These are phyloP conservation scores for Passalora sequoiae DNA, from an alignment of 2,329 filamentous ascomycete species.

Conservation along the genomic window DNA sequence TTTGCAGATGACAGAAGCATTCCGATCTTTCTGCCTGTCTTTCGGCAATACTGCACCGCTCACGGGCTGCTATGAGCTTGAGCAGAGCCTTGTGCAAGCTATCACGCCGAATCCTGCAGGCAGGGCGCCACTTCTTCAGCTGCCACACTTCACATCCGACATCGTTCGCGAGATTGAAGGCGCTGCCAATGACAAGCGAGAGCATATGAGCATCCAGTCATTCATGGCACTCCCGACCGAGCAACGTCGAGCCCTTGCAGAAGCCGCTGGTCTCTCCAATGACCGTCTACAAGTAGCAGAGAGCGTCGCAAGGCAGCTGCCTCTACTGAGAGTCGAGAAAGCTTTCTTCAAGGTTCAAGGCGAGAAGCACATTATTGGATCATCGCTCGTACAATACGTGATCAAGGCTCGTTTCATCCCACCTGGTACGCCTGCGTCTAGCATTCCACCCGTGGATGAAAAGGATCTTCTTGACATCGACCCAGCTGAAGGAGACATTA, in stretches of 20 bases:
- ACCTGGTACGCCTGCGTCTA: conserved; percentile 61
- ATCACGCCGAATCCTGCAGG: conserved; percentile 66
- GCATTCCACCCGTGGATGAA: conserved; percentile 69
- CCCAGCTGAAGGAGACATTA: conserved; percentile 84
- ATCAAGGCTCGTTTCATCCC: conserved; percentile 93
- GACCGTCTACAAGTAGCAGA: conserved; percentile 72
- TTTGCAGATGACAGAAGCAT: conserved; percentile 76
- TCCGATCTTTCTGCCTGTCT: conserved; percentile 78
- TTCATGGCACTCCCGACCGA: conserved; percentile 81
- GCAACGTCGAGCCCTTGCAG: conserved; percentile 67
- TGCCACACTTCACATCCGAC: conserved; percentile 74
- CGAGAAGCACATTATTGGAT: conserved; percentile 86
- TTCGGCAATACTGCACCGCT: conserved; percentile 81
- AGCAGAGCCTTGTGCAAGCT: conserved; percentile 86
- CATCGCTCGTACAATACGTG: conserved; percentile 86
- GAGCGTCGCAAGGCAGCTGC: conserved; percentile 74
- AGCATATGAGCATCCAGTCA: conserved; percentile 71
- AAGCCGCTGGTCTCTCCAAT: conserved; percentile 65
- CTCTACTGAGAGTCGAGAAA: conserved; percentile 76
- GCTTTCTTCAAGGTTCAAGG: conserved; percentile 98
- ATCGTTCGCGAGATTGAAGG: conserved; percentile 59
- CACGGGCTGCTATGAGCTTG: conserved; percentile 71
- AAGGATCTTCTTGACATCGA: conserved; percentile 85
- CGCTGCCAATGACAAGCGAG: conserved; percentile 49
- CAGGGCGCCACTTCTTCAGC: conserved; percentile 68